Conservation (phyloP, 2,329 filamentous ascomycete genomes). For the Aureobasidium sp. region DNA sequence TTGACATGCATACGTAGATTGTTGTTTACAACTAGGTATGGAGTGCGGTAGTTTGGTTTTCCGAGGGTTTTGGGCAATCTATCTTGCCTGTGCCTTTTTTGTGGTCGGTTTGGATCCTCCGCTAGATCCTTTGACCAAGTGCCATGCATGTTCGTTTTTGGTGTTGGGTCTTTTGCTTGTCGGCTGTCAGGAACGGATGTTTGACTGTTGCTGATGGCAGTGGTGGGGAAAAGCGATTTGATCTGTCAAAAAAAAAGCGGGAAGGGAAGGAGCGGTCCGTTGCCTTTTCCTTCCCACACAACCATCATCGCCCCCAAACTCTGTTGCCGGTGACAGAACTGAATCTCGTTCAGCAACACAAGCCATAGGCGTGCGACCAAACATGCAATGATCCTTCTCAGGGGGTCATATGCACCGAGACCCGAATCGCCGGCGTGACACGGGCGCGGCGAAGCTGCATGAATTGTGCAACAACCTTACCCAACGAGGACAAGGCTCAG, state of each 20-base stretch:
- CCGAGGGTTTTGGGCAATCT: too few relatives aligned
- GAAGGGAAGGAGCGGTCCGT: constrained; percentile 7
- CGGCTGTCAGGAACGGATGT: neutral
- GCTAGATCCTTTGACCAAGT: neutral
- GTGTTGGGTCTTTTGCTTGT: neutral
- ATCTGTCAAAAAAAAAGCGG: constrained; percentile 2
- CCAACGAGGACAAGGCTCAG: neutral
- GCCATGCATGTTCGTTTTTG: neutral
- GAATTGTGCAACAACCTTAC: constrained; percentile 10
- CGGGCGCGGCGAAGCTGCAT: constrained; percentile 8
- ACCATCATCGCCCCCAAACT: neutral
- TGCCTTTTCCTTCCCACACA: neutral
- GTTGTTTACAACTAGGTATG: neutral
- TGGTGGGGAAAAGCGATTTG: neutral
- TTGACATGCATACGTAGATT: neutral
- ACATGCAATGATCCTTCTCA: constrained; percentile 6
- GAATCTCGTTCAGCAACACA: neutral
- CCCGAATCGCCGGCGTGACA: constrained; percentile 4
- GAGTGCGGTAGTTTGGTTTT: too few relatives aligned
- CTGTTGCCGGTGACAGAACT: neutral
- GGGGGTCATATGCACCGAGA: neutral
- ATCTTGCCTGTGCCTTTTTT: neutral
- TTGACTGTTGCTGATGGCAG: neutral
- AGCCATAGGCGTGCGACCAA: neutral
- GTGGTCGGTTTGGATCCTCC: neutral